These are phyloP conservation scores for Jatropha podagrica DNA, from an alignment of 441 rosid genomes.

Conservation along the genomic window DNA sequence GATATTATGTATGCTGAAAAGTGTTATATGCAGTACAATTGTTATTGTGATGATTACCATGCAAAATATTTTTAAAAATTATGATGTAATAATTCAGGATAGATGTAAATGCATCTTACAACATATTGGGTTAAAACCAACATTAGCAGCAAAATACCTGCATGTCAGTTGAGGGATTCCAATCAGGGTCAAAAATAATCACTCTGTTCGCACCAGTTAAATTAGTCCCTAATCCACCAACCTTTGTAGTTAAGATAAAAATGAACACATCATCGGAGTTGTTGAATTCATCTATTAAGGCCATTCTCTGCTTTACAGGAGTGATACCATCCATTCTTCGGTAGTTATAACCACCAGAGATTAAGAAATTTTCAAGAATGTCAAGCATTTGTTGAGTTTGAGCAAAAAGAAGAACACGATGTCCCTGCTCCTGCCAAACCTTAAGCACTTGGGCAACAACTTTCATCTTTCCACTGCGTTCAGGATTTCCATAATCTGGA, in stretches of 20 bases:
- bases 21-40: not conserved
- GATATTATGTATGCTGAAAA: not conserved
- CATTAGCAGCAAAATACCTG: slow-evolving; percentile 50
- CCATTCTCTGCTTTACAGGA: slow-evolving; percentile 90
- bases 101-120: slow-evolving; percentile 5
- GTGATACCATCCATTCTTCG: slow-evolving; percentile 96
- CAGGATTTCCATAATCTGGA: slow-evolving; percentile 91
- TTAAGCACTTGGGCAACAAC: slow-evolving; percentile 82
- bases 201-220: slow-evolving; percentile 93
- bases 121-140: slow-evolving; percentile 14
- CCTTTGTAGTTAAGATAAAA: slow-evolving; percentile 88
- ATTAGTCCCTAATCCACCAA: slow-evolving; percentile 97
- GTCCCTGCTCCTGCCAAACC: slow-evolving; percentile 90
- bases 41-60: slow-evolving; percentile 9
- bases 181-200: slow-evolving; percentile 96
- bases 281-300: slow-evolving; percentile 93
- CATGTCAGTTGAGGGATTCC: slow-evolving; percentile 98
- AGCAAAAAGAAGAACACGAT: slow-evolving; percentile 85
- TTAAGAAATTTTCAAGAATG: slow-evolving; percentile 79
- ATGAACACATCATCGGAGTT: slow-evolving; percentile 65
- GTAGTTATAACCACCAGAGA: slow-evolving; percentile 61
- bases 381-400: slow-evolving; percentile 99
- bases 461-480: slow-evolving; percentile 93
- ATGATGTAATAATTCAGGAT: not conserved
- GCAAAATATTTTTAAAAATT: not conserved